These are phyloP conservation scores for Pisolithus albus DNA, from an alignment of 768 basidiomycete species.

Conservation along the genomic window DNA sequence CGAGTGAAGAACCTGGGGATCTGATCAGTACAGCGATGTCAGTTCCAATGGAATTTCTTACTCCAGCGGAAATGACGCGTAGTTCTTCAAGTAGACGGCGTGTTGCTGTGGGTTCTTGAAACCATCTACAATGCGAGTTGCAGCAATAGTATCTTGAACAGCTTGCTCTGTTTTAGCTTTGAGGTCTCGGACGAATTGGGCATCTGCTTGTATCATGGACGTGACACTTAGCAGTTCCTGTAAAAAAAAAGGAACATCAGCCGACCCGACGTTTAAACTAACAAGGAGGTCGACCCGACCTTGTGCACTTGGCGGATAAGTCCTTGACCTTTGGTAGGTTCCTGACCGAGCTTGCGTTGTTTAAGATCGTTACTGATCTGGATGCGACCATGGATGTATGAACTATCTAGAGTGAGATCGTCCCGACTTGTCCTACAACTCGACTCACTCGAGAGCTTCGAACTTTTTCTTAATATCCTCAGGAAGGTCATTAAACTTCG, in stretches of 20 bases:
- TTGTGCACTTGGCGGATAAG: conserved; percentile 61
- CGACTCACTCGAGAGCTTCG: conserved; percentile 63
- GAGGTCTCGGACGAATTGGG: conserved; percentile 59
- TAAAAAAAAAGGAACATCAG: neutral
- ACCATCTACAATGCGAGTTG: conserved; percentile 71
- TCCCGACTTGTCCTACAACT: neutral
- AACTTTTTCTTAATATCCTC: conserved; percentile 59
- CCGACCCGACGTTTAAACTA: neutral
- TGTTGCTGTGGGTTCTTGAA: conserved; percentile 70
- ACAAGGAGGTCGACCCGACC: conserved; percentile 29
- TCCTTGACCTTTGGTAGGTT: conserved; percentile 67
- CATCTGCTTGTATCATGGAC: conserved; percentile 59
- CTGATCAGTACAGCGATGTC: neutral
- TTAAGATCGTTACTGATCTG: conserved; percentile 78
- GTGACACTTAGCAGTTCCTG: conserved; percentile 63
- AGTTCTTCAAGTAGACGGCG: conserved; percentile 64
- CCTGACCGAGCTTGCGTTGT: conserved; percentile 68
- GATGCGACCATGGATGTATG: conserved; percentile 68
- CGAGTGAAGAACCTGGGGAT: conserved; percentile 59
- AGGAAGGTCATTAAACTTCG: conserved; percentile 80
- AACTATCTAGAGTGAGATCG: conserved; percentile 31
- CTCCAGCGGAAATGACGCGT: conserved; percentile 80
- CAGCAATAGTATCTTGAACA: conserved; percentile 73
- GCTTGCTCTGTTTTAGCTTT: conserved; percentile 71
- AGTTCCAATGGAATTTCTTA: conserved; percentile 28